These are phyloP conservation scores for Blastobotrys attinorum DNA, from an alignment of 805 yeast genomes.

Conservation along the genomic window DNA sequence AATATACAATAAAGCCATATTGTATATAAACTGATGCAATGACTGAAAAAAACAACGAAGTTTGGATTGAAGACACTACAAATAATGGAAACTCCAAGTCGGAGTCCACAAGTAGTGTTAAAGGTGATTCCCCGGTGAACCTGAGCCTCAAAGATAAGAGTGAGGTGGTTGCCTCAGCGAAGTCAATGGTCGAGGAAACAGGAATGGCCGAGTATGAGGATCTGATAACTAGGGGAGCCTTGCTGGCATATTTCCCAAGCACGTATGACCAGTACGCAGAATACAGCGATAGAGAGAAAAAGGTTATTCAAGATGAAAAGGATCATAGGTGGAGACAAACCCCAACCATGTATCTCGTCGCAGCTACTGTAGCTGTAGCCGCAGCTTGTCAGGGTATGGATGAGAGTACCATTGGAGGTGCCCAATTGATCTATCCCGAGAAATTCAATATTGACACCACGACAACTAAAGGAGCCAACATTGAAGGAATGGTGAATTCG, in stretches of 20 bases:
- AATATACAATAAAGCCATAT: no score
- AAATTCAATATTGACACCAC: slow-evolving; percentile 41
- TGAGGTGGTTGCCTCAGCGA: no score
- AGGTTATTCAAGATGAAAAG: not conserved
- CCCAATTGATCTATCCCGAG: slow-evolving; percentile 51
- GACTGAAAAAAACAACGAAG: no score
- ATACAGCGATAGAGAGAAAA: no score
- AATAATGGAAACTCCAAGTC: no score
- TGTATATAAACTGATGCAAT: no score
- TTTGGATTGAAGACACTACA: no score
- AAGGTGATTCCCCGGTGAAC: no score
- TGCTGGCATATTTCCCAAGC: slow-evolving; percentile 44
- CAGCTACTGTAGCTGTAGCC: slow-evolving; percentile 63
- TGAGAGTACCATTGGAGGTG: slow-evolving; percentile 70
- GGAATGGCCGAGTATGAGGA: slow-evolving; percentile 24
- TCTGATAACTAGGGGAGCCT: slow-evolving; percentile 39
- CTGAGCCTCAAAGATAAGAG: no score
- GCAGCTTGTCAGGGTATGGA: slow-evolving; percentile 81
- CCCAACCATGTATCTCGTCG: slow-evolving; percentile 39
- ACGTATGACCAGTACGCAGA: no score
- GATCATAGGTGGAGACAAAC: not conserved
- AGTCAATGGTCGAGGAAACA: no score
- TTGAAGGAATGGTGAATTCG: slow-evolving; percentile 58
- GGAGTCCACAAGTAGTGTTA: no score
- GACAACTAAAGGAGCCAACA: slow-evolving; percentile 29